Evolutionary conservation across 441 rosid species (phyloP), one percentile per base, ranked within the genome.

Genomic region (Populus trichocarpa): DNA sequence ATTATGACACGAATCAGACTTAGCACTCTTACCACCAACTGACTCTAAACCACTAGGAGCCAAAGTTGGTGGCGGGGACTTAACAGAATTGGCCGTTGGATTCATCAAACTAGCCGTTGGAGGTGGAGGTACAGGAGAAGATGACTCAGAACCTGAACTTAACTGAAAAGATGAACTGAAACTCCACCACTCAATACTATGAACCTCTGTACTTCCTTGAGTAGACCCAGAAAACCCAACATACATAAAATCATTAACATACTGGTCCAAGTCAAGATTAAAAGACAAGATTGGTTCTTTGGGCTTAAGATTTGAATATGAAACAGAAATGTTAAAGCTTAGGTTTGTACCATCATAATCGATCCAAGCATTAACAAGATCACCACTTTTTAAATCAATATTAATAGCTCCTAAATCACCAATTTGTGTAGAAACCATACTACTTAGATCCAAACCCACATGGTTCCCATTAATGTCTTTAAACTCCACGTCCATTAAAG

Each of bases 221-320:
- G 98, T 96, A 6, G 99, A 96, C 38, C 98, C 98, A 59, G 99
- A 91, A 81, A 96, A 96, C 33, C 98, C 99, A 5, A 96, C 99
- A 70, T 88, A 96, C 99, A 96, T 93, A 33, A 90, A 90, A 68
- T 96, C 98, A 79, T 80, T 85, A 25, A 96, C 89, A 76, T 92
- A 96, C 74, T 84, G 93, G 79, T 89, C 87, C 0, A 96, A 90
- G 86, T 96, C 94, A 68, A 96, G 84, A 79, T 57, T 74, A 30
- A 89, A 67, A 0, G 93, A 85, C 40, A 96, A 68, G 77, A 90
- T 71, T 59, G 99, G 93, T 13, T 83, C 83, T 80, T 86, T 88
- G 0, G 98, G 99, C 85, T 92, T 93, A 72, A 91, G 85, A 82
- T 90, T 96, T 6, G 99, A 92, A 84, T 94, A 94, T 0, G 99